Conservation (phyloP, 768 basidiomycete species). For the Termitomyces titanicus region DNA sequence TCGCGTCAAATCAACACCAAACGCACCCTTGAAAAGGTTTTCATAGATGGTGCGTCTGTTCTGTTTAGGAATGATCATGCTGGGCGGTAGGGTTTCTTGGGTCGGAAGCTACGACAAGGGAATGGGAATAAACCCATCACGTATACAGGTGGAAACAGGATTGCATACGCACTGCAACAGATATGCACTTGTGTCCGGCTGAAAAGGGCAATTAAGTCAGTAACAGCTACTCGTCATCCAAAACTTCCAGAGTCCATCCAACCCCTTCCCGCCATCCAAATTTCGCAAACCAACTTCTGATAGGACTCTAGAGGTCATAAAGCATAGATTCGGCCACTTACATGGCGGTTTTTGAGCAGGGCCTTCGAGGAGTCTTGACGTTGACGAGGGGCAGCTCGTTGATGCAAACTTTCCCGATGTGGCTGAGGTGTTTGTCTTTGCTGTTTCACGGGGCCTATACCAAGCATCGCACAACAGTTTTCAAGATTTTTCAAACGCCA, state of each 20-base stretch:
- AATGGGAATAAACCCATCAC: neutral
- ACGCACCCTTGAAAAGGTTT: conserved; percentile 98
- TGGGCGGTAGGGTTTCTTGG: conserved; percentile 36
- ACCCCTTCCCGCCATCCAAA: conserved; percentile 26
- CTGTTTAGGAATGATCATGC: conserved; percentile 96
- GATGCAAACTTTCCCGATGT: conserved; percentile 15
- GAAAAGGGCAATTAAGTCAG: conserved; percentile 18
- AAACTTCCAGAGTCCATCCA: conserved; percentile 33
- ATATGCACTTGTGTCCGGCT: conserved; percentile 39
- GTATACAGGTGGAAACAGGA: neutral
- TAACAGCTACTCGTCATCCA: conserved; percentile 34
- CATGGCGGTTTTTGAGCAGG: conserved; percentile 35
- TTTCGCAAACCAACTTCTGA: conserved; percentile 19
- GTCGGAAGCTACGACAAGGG: conserved; percentile 25
- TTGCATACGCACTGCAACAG: conserved; percentile 33
- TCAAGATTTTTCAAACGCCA: no score
- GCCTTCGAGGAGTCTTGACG: conserved; percentile 36
- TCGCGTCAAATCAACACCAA: neutral
- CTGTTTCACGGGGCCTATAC: neutral
- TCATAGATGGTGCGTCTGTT: conserved; percentile 97
- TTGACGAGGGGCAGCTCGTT: conserved; percentile 27
- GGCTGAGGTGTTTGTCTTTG: conserved; percentile 15
- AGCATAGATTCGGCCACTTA: conserved; percentile 30
- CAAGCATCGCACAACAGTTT: neutral
- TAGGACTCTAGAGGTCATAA: conserved; percentile 14